Percentiles rank a stretch among this genome's conserved stretches.
phyloP scores from a whole-genome alignment of 2,329 filamentous ascomycete species.

The Pseudocercospora vitis region DNA sequence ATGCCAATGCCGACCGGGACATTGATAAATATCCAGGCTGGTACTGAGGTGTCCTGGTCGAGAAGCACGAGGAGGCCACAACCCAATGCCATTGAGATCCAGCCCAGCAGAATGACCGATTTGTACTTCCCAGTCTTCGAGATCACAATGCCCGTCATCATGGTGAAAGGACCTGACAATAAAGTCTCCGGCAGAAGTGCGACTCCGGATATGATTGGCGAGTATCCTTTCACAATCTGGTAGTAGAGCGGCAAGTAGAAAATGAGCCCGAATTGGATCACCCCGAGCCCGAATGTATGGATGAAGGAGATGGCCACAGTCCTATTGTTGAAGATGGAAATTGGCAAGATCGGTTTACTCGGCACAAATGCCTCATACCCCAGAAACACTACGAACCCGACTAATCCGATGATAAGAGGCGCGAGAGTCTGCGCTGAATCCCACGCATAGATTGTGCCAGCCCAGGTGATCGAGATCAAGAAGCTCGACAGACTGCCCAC shows the following conservation, averaged over 20 bases:
- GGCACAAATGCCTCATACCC: constrained; percentile 54
- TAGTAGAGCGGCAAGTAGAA: constrained; percentile 45
- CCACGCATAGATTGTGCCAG: constrained; percentile 67
- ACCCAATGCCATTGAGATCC: constrained; percentile 60
- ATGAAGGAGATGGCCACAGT: constrained; percentile 35
- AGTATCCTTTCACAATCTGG: constrained; percentile 41
- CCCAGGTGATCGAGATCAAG: constrained; percentile 64
- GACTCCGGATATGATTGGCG: constrained; percentile 43
- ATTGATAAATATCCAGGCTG: constrained; percentile 61
- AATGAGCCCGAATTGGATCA: constrained; percentile 29
- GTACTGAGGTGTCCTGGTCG: constrained; percentile 51
- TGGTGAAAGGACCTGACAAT: constrained; percentile 47
- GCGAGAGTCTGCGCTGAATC: constrained; percentile 61
- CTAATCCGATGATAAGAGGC: constrained; percentile 58
- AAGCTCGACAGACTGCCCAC: constrained; percentile 59
- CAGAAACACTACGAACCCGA: constrained; percentile 54
- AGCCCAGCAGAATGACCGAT: constrained; percentile 61
- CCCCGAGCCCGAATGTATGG: constrained; percentile 41
- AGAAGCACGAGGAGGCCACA: constrained; percentile 57
- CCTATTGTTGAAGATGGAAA: constrained; percentile 50
- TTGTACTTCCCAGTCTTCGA: constrained; percentile 60
- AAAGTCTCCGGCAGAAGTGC: constrained; percentile 38
- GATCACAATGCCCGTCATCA: constrained; percentile 58
- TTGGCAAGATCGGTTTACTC: constrained; percentile 51
- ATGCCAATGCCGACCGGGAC: constrained; percentile 61